Evolutionary conservation across 768 basidiomycete species (phyloP), one percentile per base, ranked within the genome.

Genomic region (Paxillus involutus): DNA sequence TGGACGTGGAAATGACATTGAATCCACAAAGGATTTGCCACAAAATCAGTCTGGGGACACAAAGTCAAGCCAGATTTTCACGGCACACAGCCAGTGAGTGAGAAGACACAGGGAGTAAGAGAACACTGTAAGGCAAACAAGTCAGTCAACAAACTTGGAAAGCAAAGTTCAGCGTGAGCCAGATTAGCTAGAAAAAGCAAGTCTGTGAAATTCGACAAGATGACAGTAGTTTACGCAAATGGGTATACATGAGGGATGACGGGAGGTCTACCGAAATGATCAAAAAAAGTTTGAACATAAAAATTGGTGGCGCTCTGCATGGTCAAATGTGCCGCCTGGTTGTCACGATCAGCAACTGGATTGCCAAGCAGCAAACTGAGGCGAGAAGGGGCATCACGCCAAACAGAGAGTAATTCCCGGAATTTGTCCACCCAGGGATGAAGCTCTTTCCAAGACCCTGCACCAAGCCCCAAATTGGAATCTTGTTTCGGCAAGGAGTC

Each of bases 211-310:
- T 32, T 32, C 32, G 2, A 32, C 9, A 32, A 32, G 32, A 32
- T 32, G 32, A 32, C 32, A 32, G 32, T 11, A 32, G 32, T 32
- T 32, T n/a, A 51, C 10, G 33, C 3, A 7, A 44, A 40, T 0
- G 32, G 55, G 21, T 51, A 47, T 3, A 19, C 10, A 24, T 56
- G 55, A 3, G 39, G 55, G 39, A 56, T 44, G 16, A 56, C 14
- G 19, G 55, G 55, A 2, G 49, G 55, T 30, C 45, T 21, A 46
- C 55, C 32, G 11, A 56, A 56, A 19, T 24, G 33, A 26, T 51
- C 45, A 32, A 51, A 56, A 37, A 51, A 3, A n/a, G n/a, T n/a
- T n/a, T n/a, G n/a, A n/a, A n/a, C n/a, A n/a, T n/a, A n/a, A n/a
- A n/a, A n/a, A n/a, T 29, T 8, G 8, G 12, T 9, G 0, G 50